Evolutionary conservation across 371 early-diverging fungal genomes (phyloP).

Genomic region (Lichtheimia hyalospora): DNA sequence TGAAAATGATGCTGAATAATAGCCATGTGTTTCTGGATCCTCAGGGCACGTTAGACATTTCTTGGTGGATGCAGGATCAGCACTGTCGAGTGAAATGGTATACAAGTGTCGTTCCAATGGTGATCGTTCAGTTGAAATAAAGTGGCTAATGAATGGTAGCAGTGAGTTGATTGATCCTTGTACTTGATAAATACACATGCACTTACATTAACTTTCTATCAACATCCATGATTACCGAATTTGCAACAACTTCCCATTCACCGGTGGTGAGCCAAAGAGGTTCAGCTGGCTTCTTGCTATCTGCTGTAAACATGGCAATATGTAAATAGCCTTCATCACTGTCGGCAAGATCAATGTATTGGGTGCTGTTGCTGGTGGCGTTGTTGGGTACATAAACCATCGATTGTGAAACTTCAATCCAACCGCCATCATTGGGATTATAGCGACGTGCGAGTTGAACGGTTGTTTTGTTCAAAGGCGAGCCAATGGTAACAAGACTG

Average conservation of each 20-base stretch:
- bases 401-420: slow-evolving; percentile 66
- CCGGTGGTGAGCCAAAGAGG: slow-evolving; percentile 80
- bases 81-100: slow-evolving; percentile 22
- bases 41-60: slow-evolving; percentile 40
- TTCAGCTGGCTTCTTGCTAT: slow-evolving; percentile 44
- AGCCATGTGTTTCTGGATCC: slow-evolving; percentile 54
- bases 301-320: slow-evolving; percentile 68
- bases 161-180: no score
- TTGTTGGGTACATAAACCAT: slow-evolving; percentile 44
- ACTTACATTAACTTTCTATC: slow-evolving; percentile 59
- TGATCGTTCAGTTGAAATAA: slow-evolving; percentile 72
- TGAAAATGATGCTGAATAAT: slow-evolving; percentile 76
- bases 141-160: slow-evolving; percentile 43
- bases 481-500: slow-evolving; percentile 48
- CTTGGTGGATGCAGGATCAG: slow-evolving; percentile 26
- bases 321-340: slow-evolving; percentile 77
- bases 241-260: slow-evolving; percentile 79
- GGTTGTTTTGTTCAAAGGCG: slow-evolving; percentile 14
- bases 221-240: slow-evolving; percentile 61
- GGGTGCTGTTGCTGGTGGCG: slow-evolving; percentile 33
- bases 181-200: no score
- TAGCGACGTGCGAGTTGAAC: slow-evolving; percentile 54
- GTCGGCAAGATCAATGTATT: slow-evolving; percentile 82
- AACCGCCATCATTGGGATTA: slow-evolving; percentile 66
- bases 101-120: slow-evolving; percentile 82